Conservation (phyloP, 345 rosid species). For the Chamaenerion angustifolium region DNA sequence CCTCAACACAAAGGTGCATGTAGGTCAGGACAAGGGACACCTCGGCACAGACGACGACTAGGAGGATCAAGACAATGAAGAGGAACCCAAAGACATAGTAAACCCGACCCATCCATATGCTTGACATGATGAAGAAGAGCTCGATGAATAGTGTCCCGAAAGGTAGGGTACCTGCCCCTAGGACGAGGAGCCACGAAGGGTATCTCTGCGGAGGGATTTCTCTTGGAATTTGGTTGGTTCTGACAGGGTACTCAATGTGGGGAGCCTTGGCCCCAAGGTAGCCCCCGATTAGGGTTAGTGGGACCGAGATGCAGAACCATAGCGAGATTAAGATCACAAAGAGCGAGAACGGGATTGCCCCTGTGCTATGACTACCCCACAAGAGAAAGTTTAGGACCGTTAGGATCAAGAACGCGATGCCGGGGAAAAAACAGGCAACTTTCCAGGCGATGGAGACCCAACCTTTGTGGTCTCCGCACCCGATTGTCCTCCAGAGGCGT, state of each 20-base stretch:
- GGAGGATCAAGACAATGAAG: conserved; percentile 22
- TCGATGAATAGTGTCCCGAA: conserved; percentile 37
- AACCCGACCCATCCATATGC: conserved; percentile 39
- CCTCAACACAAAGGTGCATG: conserved; percentile 42
- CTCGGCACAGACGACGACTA: conserved; percentile 33
- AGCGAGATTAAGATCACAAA: conserved; percentile 24
- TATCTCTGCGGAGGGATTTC: conserved; percentile 35
- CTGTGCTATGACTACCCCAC: conserved; percentile 37
- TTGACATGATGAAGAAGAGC: conserved; percentile 34
- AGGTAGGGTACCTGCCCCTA: conserved; percentile 37
- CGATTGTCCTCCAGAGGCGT: conserved; percentile 27
- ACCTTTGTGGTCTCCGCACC: conserved; percentile 27
- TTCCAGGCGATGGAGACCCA: conserved; percentile 35
- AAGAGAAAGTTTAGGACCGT: conserved; percentile 26
- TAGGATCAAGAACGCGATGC: conserved; percentile 28
- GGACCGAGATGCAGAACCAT: conserved; percentile 39
- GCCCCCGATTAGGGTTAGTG: conserved; percentile 36
- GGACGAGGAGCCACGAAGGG: conserved; percentile 39
- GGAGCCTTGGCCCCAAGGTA: conserved; percentile 26
- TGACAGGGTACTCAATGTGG: conserved; percentile 25
- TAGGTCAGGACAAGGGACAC: conserved; percentile 35
- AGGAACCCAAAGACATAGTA: conserved; percentile 35
- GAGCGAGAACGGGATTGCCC: conserved; percentile 32
- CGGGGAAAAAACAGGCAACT: conserved; percentile 36
- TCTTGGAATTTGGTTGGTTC: conserved; percentile 35